Conservation (phyloP, 2,329 filamentous ascomycete genomes). For the Colletotrichum liriopes region DNA sequence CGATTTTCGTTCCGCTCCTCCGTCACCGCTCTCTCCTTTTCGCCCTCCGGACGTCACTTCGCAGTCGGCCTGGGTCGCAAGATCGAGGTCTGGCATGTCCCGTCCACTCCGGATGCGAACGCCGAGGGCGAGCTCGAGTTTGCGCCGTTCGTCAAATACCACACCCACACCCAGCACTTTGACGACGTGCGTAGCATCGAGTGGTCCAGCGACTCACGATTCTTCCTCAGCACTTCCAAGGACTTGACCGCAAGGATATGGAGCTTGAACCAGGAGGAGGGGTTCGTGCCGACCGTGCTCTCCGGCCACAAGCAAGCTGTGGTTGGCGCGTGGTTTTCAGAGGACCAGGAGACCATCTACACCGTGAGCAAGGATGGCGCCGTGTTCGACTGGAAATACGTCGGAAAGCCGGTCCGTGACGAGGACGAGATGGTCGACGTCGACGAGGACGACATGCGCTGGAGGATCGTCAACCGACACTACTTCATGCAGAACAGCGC, state of each 20-base stretch:
- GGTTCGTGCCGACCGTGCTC: conserved; percentile 90
- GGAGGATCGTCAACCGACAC: conserved; percentile 92
- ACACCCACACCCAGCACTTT: conserved; percentile 89
- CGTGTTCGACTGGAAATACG: conserved; percentile 93
- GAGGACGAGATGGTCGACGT: conserved; percentile 74
- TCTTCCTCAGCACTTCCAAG: conserved; percentile 93
- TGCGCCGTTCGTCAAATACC: conserved; percentile 92
- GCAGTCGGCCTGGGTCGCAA: conserved; percentile 89
- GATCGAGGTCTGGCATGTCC: conserved; percentile 96
- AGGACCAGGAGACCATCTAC: conserved; percentile 94
- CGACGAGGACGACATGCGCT: conserved; percentile 78
- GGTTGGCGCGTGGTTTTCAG: conserved; percentile 96
- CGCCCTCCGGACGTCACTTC: conserved; percentile 92
- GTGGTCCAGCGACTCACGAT: conserved; percentile 96
- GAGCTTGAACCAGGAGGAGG: conserved; percentile 90
- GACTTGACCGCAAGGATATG: conserved; percentile 95
- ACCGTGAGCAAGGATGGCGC: conserved; percentile 98
- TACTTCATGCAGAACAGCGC: conserved; percentile 95
- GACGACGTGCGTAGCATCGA: conserved; percentile 89
- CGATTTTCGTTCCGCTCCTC: conserved; percentile 94
- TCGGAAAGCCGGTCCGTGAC: conserved; percentile 69
- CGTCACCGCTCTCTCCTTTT: conserved; percentile 89
- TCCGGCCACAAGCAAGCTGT: conserved; percentile 93
- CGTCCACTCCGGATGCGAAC: conserved; percentile 87
- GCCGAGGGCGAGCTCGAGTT: conserved; percentile 90